Evolutionary conservation across 2,329 filamentous ascomycete genomes (phyloP), one percentile per base, ranked within the genome.

Genomic region (Chaetoscypha palmicola): DNA sequence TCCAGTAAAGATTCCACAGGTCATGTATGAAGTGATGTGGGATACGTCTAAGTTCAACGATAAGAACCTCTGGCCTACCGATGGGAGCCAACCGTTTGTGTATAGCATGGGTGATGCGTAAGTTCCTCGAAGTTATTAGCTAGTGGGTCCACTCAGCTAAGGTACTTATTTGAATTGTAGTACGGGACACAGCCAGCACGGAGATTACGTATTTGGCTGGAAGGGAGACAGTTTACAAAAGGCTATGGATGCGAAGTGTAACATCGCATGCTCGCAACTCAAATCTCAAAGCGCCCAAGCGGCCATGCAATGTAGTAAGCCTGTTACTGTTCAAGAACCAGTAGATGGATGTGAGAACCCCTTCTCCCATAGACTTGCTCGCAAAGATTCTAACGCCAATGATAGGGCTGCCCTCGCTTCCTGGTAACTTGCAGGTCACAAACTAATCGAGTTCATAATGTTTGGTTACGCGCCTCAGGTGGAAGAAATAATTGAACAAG

Each of bases 171-270:
- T 11, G n/a, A 24, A 7, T 7, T 8, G 24, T 28, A 23, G 38
- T 4, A 66, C 66, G 32, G 70, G 70, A 31, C 62, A 67, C 16
- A 69, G 69, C 4, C 69, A 68, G 9, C 70, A 73, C 57, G 70
- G 69, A 21, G 70, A 73, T 57, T 73, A 73, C 57, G 58, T 73
- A 49, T 73, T 73, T 52, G 70, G 70, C 50, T 72, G 70, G 70
- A 66, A 72, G 56, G 68, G 63, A 47, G 62, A 72, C 54, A 60
- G 65, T 4, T 65, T 73, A 32, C 70, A 73, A 56, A 67, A 63
- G 59, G 67, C 68, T 55, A 70, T 70, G 67, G 67, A 70, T 58
- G 37, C 64, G 62, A 55, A 54, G 51, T 42, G 40, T 21, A 33
- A 42, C 22, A 36, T 35, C 49, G 34, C 28, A 16, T 39, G 37